phyloP scores from a whole-genome alignment of 805 yeast species.

The Zygosaccharomyces bailii region DNA sequence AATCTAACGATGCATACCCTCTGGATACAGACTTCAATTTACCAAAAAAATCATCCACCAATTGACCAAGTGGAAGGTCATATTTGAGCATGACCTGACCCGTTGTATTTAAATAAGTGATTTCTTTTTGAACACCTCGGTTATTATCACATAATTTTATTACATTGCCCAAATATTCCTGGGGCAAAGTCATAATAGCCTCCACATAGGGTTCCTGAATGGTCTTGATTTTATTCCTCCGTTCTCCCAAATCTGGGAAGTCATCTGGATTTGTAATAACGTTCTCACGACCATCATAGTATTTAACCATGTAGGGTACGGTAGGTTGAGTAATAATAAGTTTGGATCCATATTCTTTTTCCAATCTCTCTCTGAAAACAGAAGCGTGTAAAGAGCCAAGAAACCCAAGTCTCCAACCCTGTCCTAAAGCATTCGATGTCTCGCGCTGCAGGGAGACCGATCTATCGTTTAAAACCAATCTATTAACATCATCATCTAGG shows the following conservation, averaged over 20 bases:
- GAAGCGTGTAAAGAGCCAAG: constrained; percentile 93
- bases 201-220: constrained; percentile 84
- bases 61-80: constrained; percentile 78
- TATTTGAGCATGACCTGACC: constrained; percentile 82
- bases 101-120: constrained; percentile 63
- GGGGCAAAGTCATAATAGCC: constrained; percentile 86
- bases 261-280: constrained; percentile 88
- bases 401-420: constrained; percentile 97
- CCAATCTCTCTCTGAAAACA: constrained; percentile 86
- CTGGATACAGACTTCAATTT: constrained; percentile 82
- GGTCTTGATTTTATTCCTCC: constrained; percentile 40
- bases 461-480: constrained; percentile 85
- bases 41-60: constrained; percentile 95
- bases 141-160: constrained; percentile 81
- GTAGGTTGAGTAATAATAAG: constrained; percentile 93
- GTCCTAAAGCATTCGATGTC: constrained; percentile 90
- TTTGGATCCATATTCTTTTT: constrained; percentile 90
- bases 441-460: constrained; percentile 87
- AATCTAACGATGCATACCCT: constrained; percentile 93
- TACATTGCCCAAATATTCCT: constrained; percentile 82
- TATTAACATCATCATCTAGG: constrained; percentile 85
- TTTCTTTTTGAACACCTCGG: constrained; percentile 77
- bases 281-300: constrained; percentile 58
- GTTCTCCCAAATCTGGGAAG: constrained; percentile 61
- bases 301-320: constrained; percentile 82